Percentiles rank a stretch among this genome's conserved stretches.
These are phyloP conservation scores for Rhodotorula sp. DNA, from an alignment of 1,284 basidiomycete genomes.

Conservation along the genomic window DNA sequence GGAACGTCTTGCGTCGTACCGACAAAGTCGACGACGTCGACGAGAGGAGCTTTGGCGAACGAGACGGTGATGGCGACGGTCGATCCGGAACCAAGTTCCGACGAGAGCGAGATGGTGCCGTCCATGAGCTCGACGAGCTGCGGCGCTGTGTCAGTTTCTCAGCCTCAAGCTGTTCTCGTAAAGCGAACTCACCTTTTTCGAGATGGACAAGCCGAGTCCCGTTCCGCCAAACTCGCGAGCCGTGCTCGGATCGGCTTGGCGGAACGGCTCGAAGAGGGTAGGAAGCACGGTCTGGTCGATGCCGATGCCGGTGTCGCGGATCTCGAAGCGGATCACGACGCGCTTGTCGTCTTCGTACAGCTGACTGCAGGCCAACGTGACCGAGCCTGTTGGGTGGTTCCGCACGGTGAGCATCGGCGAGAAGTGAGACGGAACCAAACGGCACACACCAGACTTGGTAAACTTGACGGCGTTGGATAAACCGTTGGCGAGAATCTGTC, in stretches of 20 bases:
- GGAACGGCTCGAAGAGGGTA: slow-evolving; percentile 50
- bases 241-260: slow-evolving; percentile 39
- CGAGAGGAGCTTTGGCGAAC: slow-evolving; percentile 30
- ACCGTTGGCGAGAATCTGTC: slow-evolving; percentile 43
- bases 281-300: slow-evolving; percentile 47
- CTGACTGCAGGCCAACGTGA: slow-evolving; percentile 47
- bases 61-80: slow-evolving; percentile 34
- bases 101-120: slow-evolving; percentile 34
- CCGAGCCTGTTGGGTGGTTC: slow-evolving; percentile 2
- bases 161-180: too few species aligned
- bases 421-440: too few species aligned
- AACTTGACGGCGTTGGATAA: slow-evolving; percentile 50
- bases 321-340: slow-evolving; percentile 45
- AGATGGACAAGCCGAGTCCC: slow-evolving; percentile 34
- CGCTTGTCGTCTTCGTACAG: slow-evolving; percentile 43
- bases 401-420: background rate
- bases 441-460: slow-evolving; percentile 40
- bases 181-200: slow-evolving; percentile 36
- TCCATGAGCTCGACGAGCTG: slow-evolving; percentile 39
- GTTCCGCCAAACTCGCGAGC: slow-evolving; percentile 40
- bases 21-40: slow-evolving; percentile 12
- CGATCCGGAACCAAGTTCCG: slow-evolving; percentile 20
- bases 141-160: background rate
- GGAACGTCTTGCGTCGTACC: background rate
- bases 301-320: slow-evolving; percentile 50